Conservation (phyloP, 2,329 filamentous ascomycete species). For the Talaromyces sp. region DNA sequence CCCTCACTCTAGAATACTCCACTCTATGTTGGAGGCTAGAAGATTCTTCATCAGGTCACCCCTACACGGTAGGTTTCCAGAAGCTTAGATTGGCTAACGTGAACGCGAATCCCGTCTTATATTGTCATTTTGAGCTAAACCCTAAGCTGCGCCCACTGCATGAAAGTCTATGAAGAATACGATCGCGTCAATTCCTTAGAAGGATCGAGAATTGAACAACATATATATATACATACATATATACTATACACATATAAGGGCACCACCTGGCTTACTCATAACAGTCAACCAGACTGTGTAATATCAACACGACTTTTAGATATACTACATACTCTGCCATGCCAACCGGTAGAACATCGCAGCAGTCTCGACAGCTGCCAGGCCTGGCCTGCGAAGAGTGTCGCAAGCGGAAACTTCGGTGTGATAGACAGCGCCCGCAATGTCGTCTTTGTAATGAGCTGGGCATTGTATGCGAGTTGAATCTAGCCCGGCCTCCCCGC, state of each 20-base stretch:
- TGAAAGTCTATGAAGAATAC: neutral
- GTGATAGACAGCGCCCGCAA: constrained; percentile 26
- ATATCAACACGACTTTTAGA: neutral
- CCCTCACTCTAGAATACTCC: neutral
- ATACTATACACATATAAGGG: neutral
- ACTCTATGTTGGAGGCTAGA: neutral
- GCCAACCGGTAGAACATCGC: neutral
- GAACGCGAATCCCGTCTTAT: neutral
- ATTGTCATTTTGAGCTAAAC: neutral
- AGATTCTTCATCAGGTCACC: neutral
- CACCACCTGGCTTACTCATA: neutral
- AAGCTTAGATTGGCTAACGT: neutral
- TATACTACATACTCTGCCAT: neutral
- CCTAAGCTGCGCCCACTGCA: neutral
- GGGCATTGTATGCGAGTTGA: constrained; percentile 25
- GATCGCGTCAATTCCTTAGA: neutral
- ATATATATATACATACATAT: too few relatives aligned
- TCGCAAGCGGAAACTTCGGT: constrained; percentile 29
- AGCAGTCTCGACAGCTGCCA: constrained; percentile 23
- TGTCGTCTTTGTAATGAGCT: constrained; percentile 29
- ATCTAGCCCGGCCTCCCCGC: constrained; percentile 24
- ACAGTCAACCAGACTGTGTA: neutral
- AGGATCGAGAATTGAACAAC: too few relatives aligned
- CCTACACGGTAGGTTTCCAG: neutral
- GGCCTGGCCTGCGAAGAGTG: constrained; percentile 30